phyloP scores from a whole-genome alignment of 116 monocot species.

The Phalaenopsis hybrid region DNA sequence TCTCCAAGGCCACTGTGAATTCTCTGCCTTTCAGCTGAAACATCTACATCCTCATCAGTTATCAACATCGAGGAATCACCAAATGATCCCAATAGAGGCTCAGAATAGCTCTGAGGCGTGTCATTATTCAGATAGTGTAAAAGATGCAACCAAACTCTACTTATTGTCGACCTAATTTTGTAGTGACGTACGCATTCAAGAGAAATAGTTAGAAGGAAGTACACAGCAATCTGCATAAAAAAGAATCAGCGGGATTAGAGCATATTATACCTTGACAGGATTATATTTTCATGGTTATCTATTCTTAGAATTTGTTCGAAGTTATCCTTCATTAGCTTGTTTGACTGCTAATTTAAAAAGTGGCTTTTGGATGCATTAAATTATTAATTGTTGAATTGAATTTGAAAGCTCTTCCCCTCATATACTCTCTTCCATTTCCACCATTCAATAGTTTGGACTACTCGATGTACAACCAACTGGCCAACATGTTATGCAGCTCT shows the following conservation, averaged over 20 bases:
- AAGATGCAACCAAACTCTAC: slow-evolving; percentile 33
- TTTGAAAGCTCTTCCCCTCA: too few relatives aligned
- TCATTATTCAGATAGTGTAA: slow-evolving; percentile 12
- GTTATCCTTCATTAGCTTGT: too few relatives aligned
- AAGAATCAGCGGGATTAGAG: slow-evolving; percentile 4
- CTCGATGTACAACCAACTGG: too few relatives aligned
- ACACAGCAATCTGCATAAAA: slow-evolving; percentile 45
- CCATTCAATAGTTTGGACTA: too few relatives aligned
- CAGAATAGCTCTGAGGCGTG: slow-evolving; percentile 20
- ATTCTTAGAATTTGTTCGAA: too few relatives aligned
- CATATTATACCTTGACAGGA: not conserved
- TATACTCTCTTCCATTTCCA: too few relatives aligned
- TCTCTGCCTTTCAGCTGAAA: slow-evolving; percentile 60
- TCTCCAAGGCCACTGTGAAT: slow-evolving; percentile 43
- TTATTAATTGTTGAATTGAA: too few relatives aligned
- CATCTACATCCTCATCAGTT: slow-evolving; percentile 72
- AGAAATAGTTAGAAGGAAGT: slow-evolving; percentile 54
- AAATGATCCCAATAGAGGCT: slow-evolving; percentile 54
- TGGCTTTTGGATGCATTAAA: too few relatives aligned
- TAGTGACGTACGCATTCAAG: slow-evolving; percentile 44
- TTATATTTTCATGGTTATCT: too few relatives aligned
- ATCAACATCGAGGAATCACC: slow-evolving; percentile 17
- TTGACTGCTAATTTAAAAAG: too few relatives aligned
- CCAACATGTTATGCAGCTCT: too few relatives aligned
- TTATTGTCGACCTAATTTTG: slow-evolving; percentile 28